Conservation (phyloP, 257 asterid species). For the Eucommia ulmoides region DNA sequence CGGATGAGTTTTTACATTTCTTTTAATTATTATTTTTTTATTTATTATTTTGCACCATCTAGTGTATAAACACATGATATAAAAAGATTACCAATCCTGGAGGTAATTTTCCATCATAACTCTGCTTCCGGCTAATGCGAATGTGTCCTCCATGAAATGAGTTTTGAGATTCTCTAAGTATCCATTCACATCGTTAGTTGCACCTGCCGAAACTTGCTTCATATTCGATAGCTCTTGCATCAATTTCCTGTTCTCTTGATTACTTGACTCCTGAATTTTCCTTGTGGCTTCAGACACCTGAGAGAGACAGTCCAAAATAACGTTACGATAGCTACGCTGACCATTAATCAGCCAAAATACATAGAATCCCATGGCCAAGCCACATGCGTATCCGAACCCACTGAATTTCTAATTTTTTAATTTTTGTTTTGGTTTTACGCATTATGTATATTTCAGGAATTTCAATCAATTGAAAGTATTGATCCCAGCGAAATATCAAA, state of each 20-base stretch:
- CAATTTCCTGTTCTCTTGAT: slow-evolving; percentile 42
- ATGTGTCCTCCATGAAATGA: slow-evolving; percentile 38
- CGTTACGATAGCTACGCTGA: too few species aligned
- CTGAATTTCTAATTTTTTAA: too few species aligned
- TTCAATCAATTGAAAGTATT: too few species aligned
- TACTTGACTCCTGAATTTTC: slow-evolving; percentile 35
- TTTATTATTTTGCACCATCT: not conserved
- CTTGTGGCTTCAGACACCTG: slow-evolving; percentile 64
- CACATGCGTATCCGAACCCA: too few species aligned
- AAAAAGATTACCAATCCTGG: slow-evolving; percentile 44
- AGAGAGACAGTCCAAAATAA: too few species aligned
- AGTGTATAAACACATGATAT: not conserved
- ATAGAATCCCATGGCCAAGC: too few species aligned
- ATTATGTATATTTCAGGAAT: too few species aligned
- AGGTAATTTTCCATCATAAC: slow-evolving; percentile 42
- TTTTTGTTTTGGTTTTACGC: too few species aligned
- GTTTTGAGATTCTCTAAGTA: slow-evolving; percentile 38
- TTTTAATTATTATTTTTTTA: too few species aligned
- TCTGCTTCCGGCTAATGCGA: slow-evolving; percentile 34
- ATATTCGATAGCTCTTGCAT: slow-evolving; percentile 34
- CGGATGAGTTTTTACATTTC: not conserved
- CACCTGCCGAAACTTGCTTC: slow-evolving; percentile 42
- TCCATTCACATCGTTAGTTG: slow-evolving; percentile 31
- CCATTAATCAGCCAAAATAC: too few species aligned
- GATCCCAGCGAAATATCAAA: too few species aligned